These are phyloP conservation scores for Yamadazyma dendronema DNA, from an alignment of 1,139 yeast species.

Conservation along the genomic window DNA sequence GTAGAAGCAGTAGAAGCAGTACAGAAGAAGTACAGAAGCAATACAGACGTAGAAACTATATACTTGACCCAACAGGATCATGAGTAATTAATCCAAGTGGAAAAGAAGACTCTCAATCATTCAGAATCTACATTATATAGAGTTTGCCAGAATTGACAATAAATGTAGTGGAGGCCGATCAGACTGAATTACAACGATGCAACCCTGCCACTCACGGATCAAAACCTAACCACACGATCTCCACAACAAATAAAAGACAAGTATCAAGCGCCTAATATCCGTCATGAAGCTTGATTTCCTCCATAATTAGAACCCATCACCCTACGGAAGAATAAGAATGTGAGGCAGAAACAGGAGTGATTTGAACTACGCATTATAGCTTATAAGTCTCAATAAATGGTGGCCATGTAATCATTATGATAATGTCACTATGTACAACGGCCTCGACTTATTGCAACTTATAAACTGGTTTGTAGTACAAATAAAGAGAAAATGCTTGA, in stretches of 20 bases:
- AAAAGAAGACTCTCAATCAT: neutral
- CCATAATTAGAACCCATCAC: constrained; percentile 65
- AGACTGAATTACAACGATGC: constrained; percentile 11
- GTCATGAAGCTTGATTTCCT: constrained; percentile 58
- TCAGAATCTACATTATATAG: neutral
- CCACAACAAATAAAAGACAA: constrained; percentile 27
- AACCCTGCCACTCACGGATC: constrained; percentile 23
- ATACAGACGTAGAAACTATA: neutral
- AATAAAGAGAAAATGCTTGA: too few relatives aligned
- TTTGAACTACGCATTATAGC: neutral
- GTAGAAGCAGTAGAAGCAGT: neutral
- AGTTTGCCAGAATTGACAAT: neutral
- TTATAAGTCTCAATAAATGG: neutral
- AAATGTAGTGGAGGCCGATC: constrained; percentile 27
- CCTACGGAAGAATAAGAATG: constrained; percentile 49
- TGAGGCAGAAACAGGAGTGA: constrained; percentile 77
- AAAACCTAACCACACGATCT: constrained; percentile 42
- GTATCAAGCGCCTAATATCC: constrained; percentile 40
- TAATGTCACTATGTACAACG: neutral
- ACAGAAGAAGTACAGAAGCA: neutral
- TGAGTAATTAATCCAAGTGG: too few relatives aligned
- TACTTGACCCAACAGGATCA: too few relatives aligned
- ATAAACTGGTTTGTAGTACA: too few relatives aligned
- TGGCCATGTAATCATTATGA: neutral
- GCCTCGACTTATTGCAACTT: neutral